A percentile compares a stretch with the other conserved stretches of the same genome.
Conservation (phyloP, 2,329 filamentous ascomycete genomes). For the Hypoxylon sp. region DNA sequence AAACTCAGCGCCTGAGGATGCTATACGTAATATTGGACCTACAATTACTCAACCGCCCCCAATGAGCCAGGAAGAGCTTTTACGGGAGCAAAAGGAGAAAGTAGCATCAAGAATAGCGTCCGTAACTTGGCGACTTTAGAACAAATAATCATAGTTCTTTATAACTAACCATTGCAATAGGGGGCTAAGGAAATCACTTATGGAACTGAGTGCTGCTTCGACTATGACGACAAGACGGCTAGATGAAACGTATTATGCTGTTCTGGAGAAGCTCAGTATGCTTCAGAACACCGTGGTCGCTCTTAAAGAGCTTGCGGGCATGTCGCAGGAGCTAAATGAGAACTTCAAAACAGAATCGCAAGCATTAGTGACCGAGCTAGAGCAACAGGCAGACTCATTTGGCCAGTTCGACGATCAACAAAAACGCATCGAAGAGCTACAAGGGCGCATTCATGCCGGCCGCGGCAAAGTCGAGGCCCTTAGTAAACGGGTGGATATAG, state of each 20-base stretch:
- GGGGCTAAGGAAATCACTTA: conserved; percentile 66
- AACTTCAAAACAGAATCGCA: conserved; percentile 73
- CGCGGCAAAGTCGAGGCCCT: conserved; percentile 72
- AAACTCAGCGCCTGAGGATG: conserved; percentile 49
- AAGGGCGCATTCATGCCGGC: conserved; percentile 72
- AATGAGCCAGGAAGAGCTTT: conserved; percentile 57
- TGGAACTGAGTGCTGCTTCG: conserved; percentile 71
- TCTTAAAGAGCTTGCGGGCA: conserved; percentile 76
- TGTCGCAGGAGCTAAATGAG: conserved; percentile 70
- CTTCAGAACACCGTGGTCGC: conserved; percentile 75
- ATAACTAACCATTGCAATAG: conserved; percentile 56
- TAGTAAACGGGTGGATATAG: conserved; percentile 74
- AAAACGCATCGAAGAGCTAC: conserved; percentile 72
- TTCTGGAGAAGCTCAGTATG: conserved; percentile 76
- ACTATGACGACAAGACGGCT: conserved; percentile 74
- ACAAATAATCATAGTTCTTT: not conserved
- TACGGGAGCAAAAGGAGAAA: conserved; percentile 60
- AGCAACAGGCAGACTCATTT: conserved; percentile 71
- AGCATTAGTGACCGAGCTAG: conserved; percentile 72
- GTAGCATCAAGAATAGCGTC: conserved; percentile 60
- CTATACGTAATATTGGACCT: conserved; percentile 42
- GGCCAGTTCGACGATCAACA: conserved; percentile 76
- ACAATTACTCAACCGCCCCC: conserved; percentile 37
- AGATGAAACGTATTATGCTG: conserved; percentile 80
- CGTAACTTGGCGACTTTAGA: conserved; percentile 42